Percentiles rank a stretch among this genome's conserved stretches.
Conservation (phyloP, 768 basidiomycete species). For the Fomitopsis pulvina region DNA sequence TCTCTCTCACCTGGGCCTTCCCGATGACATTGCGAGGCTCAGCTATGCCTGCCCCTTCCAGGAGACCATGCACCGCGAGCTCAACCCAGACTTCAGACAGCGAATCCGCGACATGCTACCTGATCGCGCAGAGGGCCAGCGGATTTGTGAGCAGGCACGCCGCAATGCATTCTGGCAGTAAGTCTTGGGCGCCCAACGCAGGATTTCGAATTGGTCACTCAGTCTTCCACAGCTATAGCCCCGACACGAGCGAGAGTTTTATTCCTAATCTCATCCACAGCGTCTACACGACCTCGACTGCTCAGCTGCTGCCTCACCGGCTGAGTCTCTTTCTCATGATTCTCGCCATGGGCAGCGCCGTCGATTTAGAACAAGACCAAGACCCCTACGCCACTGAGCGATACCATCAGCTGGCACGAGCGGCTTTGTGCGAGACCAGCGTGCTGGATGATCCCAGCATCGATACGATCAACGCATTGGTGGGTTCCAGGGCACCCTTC, state of each 20-base stretch:
- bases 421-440: conserved; percentile 64
- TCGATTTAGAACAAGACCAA: conserved; percentile 52
- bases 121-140: conserved; percentile 47
- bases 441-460: conserved; percentile 72
- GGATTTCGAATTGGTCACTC: conserved; percentile 32
- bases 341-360: conserved; percentile 64
- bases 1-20: conserved; percentile 9
- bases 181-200: conserved; percentile 19
- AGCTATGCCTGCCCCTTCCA: conserved; percentile 67
- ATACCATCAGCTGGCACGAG: conserved; percentile 52
- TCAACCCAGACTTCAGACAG: conserved; percentile 53
- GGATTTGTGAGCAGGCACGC: conserved; percentile 57
- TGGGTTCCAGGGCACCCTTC: conserved; percentile 17
- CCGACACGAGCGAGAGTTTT: conserved; percentile 65
- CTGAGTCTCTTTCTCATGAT: conserved; percentile 66
- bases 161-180: conserved; percentile 71
- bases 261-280: conserved; percentile 64
- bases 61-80: conserved; percentile 38
- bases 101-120: conserved; percentile 61
- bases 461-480: conserved; percentile 63
- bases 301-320: conserved; percentile 57
- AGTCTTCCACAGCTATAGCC: conserved; percentile 29
- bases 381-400: conserved; percentile 44
- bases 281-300: conserved; percentile 54
- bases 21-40: conserved; percentile 46